phyloP scores from a whole-genome alignment of 2,329 filamentous ascomycete species.

The Xylariaceae sp. region DNA sequence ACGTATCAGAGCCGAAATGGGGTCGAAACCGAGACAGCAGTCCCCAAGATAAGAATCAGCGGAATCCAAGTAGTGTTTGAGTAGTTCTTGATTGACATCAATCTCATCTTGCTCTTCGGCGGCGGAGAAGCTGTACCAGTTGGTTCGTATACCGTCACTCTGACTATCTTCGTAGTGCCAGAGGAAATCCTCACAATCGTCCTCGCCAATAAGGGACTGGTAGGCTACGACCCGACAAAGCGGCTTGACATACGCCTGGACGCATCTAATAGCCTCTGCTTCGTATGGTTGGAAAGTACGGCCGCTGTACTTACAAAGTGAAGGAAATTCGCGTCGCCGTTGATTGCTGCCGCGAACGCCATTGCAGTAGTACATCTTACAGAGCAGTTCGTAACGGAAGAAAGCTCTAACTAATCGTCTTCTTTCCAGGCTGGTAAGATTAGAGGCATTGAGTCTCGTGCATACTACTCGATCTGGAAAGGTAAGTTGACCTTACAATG shows the following conservation, averaged over 20 bases:
- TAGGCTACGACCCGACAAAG: not conserved
- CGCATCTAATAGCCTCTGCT: not conserved
- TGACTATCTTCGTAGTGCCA: not conserved
- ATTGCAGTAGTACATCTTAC: not conserved
- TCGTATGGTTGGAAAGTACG: not conserved
- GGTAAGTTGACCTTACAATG: not conserved
- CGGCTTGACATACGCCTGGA: not conserved
- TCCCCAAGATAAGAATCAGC: not conserved
- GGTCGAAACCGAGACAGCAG: not conserved
- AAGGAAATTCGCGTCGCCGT: not conserved
- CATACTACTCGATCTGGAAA: not conserved
- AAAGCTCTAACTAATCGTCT: not conserved
- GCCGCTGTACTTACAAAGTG: not conserved
- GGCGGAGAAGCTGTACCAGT: not conserved
- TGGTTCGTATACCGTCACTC: not conserved
- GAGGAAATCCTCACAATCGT: not conserved
- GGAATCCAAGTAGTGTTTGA: not conserved
- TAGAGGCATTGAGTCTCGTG: not conserved
- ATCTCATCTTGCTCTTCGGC: not conserved
- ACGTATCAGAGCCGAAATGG: not conserved
- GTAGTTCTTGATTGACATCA: not conserved
- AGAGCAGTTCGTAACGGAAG: not conserved
- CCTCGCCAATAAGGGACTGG: not conserved
- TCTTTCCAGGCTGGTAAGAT: not conserved
- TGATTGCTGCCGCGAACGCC: not conserved